phyloP scores from a whole-genome alignment of 2,329 filamentous ascomycete genomes.

The Tolypocladium album region DNA sequence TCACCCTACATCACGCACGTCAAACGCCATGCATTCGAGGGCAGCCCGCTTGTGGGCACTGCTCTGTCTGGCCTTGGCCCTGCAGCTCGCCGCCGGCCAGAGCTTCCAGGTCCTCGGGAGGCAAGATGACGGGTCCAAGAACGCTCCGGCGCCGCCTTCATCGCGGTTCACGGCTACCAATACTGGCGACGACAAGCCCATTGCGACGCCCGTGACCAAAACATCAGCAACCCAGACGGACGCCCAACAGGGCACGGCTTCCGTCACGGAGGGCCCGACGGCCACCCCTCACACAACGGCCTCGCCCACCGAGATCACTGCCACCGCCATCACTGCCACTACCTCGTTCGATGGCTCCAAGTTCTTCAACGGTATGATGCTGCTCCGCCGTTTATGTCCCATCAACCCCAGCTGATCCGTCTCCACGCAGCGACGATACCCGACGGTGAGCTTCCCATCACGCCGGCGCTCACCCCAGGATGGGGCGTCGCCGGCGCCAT shows the following conservation, averaged over 20 bases:
- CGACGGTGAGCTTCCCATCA: constrained; percentile 53
- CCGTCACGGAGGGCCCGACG: neutral
- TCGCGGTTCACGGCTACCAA: neutral
- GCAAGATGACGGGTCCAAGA: constrained; percentile 15
- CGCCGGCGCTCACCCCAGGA: constrained; percentile 68
- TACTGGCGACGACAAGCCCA: neutral
- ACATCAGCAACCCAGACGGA: neutral
- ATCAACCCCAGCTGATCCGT: constrained; percentile 1
- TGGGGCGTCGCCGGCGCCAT: constrained; percentile 70
- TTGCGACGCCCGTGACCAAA: neutral
- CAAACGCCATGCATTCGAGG: constrained; percentile 21
- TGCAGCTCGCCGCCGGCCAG: constrained; percentile 25
- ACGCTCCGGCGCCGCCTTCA: neutral
- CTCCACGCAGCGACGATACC: constrained; percentile 31
- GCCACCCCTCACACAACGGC: neutral
- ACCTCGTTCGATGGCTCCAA: constrained; percentile 15
- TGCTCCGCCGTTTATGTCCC: neutral
- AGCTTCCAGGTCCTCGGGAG: constrained; percentile 19
- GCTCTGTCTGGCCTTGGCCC: constrained; percentile 25
- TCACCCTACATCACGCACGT: neutral
- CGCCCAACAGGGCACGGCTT: neutral
- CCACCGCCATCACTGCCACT: constrained; percentile 6
- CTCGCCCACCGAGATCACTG: too few species aligned
- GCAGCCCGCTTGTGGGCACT: constrained; percentile 24
- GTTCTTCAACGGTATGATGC: constrained; percentile 22